phyloP scores from a whole-genome alignment of 495 filamentous ascomycete species.

The Chaetomium tenue region DNA sequence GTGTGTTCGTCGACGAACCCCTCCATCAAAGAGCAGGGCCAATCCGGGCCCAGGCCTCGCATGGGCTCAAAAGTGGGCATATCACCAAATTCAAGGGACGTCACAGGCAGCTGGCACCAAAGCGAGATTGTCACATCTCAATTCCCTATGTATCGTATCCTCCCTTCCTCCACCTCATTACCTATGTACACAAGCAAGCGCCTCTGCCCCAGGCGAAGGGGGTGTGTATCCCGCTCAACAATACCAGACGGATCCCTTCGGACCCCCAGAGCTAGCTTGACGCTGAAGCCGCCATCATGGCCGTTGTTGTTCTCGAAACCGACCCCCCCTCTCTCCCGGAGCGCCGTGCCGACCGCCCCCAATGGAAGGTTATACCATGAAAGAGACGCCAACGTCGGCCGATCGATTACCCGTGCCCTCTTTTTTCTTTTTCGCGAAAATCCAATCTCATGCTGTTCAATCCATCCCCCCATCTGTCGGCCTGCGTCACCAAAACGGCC shows the following conservation, averaged over 20 bases:
- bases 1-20: no score
- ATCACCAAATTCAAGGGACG: neutral
- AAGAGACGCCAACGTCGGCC: neutral
- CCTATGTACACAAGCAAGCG: conserved; percentile 13
- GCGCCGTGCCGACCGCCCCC: neutral
- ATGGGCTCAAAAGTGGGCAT: neutral
- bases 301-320: neutral
- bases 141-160: neutral
- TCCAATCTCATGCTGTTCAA: conserved; percentile 16
- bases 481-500: neutral
- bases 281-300: conserved; percentile 1
- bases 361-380: conserved; percentile 6
- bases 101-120: neutral
- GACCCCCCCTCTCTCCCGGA: neutral
- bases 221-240: neutral
- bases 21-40: no score
- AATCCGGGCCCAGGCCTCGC: no score
- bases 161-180: neutral
- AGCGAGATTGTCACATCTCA: neutral
- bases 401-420: neutral
- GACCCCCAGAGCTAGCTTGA: conserved; percentile 2
- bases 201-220: neutral
- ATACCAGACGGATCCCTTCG: neutral
- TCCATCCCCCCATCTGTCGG: neutral
- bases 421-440: neutral